A percentile compares a stretch with the other conserved stretches of the same genome.
phyloP scores from a whole-genome alignment of 768 basidiomycete genomes.

The Fibroporia radiculosa region DNA sequence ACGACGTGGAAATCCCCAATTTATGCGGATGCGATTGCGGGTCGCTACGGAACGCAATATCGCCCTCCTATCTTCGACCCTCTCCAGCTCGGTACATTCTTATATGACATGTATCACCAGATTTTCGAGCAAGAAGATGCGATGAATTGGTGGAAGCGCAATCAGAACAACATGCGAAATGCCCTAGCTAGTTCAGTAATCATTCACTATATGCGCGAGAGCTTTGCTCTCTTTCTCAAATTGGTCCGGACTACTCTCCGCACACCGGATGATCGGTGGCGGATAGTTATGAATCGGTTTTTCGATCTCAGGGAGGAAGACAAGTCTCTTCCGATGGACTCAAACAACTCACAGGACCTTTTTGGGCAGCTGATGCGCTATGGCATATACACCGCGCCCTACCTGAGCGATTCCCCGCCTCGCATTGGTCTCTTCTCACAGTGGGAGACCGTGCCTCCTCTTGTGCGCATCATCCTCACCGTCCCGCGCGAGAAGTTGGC shows the following conservation, averaged over 20 bases:
- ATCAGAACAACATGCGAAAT: constrained; percentile 1
- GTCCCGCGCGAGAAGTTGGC: constrained; percentile 24
- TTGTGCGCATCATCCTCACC: constrained; percentile 29
- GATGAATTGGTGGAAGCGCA: constrained; percentile 4
- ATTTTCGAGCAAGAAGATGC: constrained; percentile 37
- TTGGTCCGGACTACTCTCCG: constrained; percentile 30
- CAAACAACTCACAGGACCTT: constrained; percentile 38
- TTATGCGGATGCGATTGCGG: constrained; percentile 17
- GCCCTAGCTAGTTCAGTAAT: constrained; percentile 17
- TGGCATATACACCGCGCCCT: constrained; percentile 26
- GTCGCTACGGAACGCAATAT: constrained; percentile 6
- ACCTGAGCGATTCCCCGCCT: constrained; percentile 3
- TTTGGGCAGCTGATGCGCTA: constrained; percentile 35
- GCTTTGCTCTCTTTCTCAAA: constrained; percentile 38
- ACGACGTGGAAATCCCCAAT: constrained; percentile 31
- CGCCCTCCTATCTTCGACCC: constrained; percentile 20
- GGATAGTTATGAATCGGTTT: constrained; percentile 28
- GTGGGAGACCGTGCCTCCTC: constrained; percentile 27
- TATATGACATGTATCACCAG: constrained; percentile 35
- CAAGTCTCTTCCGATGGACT: constrained; percentile 19
- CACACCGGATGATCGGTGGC: constrained; percentile 32
- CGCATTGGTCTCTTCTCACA: constrained; percentile 7
- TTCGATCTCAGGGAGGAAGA: constrained; percentile 21
- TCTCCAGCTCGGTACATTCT: constrained; percentile 27
- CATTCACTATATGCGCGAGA: constrained; percentile 40